These are phyloP conservation scores for Rhexocercosporidium sp. DNA, from an alignment of 2,329 filamentous ascomycete species.

Conservation along the genomic window DNA sequence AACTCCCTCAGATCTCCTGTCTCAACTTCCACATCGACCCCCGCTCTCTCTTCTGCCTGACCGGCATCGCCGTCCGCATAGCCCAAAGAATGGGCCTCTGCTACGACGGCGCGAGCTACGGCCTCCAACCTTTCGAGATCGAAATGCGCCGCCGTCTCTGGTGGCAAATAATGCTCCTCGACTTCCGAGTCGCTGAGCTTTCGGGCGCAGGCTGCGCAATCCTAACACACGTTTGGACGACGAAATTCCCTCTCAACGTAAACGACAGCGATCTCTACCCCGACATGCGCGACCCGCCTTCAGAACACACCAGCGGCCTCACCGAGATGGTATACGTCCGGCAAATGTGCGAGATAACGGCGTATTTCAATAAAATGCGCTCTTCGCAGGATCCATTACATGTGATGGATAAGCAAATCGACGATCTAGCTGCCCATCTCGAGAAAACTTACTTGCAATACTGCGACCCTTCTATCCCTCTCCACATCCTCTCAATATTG, in stretches of 20 bases:
- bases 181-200: constrained; percentile 59
- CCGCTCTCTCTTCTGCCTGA: constrained; percentile 54
- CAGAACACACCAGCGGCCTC: constrained; percentile 45
- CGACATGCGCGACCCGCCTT: constrained; percentile 47
- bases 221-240: constrained; percentile 50
- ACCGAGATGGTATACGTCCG: constrained; percentile 53
- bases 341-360: constrained; percentile 41
- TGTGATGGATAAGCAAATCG: constrained; percentile 18
- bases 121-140: constrained; percentile 54
- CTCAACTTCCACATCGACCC: constrained; percentile 46
- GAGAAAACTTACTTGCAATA: constrained; percentile 47
- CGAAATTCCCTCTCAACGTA: constrained; percentile 55
- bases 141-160: constrained; percentile 66
- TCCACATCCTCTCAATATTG: constrained; percentile 40
- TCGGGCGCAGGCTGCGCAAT: constrained; percentile 55
- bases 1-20: constrained; percentile 32
- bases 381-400: neutral
- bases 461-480: constrained; percentile 46
- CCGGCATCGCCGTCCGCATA: constrained; percentile 54
- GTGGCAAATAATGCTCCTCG: constrained; percentile 67
- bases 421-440: constrained; percentile 44
- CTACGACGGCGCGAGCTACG: constrained; percentile 44
- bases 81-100: constrained; percentile 55
- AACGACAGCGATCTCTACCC: constrained; percentile 58
- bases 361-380: constrained; percentile 18